These are phyloP conservation scores for Fusarium succisae DNA, from an alignment of 2,329 filamentous ascomycete genomes.

Conservation along the genomic window DNA sequence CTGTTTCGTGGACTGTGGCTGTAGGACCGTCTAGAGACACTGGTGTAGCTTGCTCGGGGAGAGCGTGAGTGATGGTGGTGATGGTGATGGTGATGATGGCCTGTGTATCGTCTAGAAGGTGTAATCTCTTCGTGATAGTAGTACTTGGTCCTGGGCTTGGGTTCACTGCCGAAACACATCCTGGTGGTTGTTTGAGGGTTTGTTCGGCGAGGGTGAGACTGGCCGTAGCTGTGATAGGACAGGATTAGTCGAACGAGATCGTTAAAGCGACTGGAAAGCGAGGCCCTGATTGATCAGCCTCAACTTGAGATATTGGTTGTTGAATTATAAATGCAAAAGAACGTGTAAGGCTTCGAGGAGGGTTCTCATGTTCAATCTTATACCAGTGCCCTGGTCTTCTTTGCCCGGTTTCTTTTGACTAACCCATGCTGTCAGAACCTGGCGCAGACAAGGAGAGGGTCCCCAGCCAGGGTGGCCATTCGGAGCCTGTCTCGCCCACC, in stretches of 20 bases:
- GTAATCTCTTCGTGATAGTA: conserved; percentile 66
- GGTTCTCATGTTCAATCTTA: conserved; percentile 38
- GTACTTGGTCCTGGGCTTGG: conserved; percentile 57
- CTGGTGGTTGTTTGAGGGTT: conserved; percentile 36
- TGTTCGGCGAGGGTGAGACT: neutral
- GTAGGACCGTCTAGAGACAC: conserved; percentile 50
- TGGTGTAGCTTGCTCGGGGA: conserved; percentile 56
- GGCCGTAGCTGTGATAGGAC: neutral
- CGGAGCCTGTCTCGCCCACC: conserved; percentile 30
- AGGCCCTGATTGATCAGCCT: neutral
- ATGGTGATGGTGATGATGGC: conserved; percentile 50
- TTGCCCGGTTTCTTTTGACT: conserved; percentile 42
- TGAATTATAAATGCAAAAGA: conserved; percentile 9
- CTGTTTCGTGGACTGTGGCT: conserved; percentile 56
- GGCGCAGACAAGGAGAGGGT: conserved; percentile 35
- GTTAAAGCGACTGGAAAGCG: neutral
- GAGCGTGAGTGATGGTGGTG: conserved; percentile 48
- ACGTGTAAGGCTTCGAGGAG: neutral
- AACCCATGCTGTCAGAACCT: conserved; percentile 36
- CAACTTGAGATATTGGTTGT: neutral
- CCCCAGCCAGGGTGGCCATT: conserved; percentile 33
- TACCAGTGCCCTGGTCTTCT: conserved; percentile 36
- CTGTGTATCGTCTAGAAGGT: conserved; percentile 53
- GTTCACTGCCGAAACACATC: conserved; percentile 62
- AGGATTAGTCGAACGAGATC: neutral